These are phyloP conservation scores for Mayamaea pseudoterrestris DNA, from an alignment of 108 stramenopile genomes.

Conservation along the genomic window DNA sequence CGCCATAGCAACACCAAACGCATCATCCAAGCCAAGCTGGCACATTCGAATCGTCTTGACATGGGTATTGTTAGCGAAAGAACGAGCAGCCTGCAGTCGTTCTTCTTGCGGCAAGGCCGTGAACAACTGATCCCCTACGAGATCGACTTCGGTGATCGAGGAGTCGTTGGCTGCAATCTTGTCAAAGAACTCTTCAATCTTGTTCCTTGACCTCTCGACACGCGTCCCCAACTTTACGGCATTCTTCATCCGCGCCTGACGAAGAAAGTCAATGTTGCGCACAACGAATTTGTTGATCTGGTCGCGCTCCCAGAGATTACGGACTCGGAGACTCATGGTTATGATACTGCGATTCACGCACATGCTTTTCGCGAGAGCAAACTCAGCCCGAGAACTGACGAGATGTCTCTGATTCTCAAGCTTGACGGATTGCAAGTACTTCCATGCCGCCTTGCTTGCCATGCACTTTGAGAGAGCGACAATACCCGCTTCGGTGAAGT, in stretches of 20 bases:
- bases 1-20: constrained; percentile 14
- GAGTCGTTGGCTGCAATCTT: constrained; percentile 19
- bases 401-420: constrained; percentile 30
- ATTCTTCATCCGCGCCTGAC: constrained; percentile 25
- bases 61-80: constrained; percentile 22
- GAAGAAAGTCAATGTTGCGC: constrained; percentile 27
- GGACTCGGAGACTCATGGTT: constrained; percentile 14
- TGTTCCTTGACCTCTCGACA: constrained; percentile 18
- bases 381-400: constrained; percentile 22
- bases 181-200: constrained; percentile 30
- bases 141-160: constrained; percentile 12
- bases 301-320: constrained; percentile 20
- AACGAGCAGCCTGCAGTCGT: constrained; percentile 16
- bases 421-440: constrained; percentile 27
- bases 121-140: constrained; percentile 19
- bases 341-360: constrained; percentile 25
- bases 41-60: constrained; percentile 18
- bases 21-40: constrained; percentile 23
- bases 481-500: constrained; percentile 18
- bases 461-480: constrained; percentile 21
- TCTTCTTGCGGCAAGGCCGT: constrained; percentile 18
- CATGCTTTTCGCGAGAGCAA: constrained; percentile 21
- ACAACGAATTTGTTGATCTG: constrained; percentile 20
- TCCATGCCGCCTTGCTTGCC: constrained; percentile 6
- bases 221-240: constrained; percentile 14